phyloP scores from a whole-genome alignment of 2,329 filamentous ascomycete genomes.

The Claviceps maximensis region DNA sequence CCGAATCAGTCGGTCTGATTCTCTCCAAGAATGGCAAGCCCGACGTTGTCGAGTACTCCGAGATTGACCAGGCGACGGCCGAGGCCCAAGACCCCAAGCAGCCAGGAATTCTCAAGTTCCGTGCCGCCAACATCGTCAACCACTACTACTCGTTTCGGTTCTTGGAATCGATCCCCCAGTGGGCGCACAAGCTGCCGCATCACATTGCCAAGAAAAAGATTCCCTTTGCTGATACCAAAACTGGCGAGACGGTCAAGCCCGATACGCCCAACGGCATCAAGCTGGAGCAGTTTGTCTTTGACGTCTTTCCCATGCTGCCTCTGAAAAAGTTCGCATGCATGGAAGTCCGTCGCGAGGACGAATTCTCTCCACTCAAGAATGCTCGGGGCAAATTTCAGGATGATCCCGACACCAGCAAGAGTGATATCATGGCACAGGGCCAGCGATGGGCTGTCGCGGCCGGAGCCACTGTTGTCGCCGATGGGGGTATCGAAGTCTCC shows the following conservation, averaged over 20 bases:
- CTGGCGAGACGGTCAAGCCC: conserved; percentile 73
- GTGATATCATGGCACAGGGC: conserved; percentile 82
- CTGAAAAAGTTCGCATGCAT: conserved; percentile 88
- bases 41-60: conserved; percentile 96
- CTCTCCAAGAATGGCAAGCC: conserved; percentile 90
- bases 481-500: conserved; percentile 73
- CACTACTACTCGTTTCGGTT: conserved; percentile 97
- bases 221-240: conserved; percentile 63
- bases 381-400: conserved; percentile 73
- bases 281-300: conserved; percentile 97
- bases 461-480: conserved; percentile 59
- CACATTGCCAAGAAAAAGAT: conserved; percentile 99
- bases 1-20: conserved; percentile 90
- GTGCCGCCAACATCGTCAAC: conserved; percentile 98
- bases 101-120: conserved; percentile 76
- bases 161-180: conserved; percentile 78
- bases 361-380: conserved; percentile 97
- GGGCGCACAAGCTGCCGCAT: conserved; percentile 77
- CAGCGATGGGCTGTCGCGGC: conserved; percentile 71
- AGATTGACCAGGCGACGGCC: conserved; percentile 81
- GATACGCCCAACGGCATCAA: conserved; percentile 97
- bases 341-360: conserved; percentile 92
- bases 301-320: conserved; percentile 82
- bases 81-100: conserved; percentile 79
- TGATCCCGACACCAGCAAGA: conserved; percentile 83